Evolutionary conservation across 768 basidiomycete genomes (phyloP), one percentile per base, ranked within the genome.

Genomic region (button mushroom (Agaricus bisporus)): DNA sequence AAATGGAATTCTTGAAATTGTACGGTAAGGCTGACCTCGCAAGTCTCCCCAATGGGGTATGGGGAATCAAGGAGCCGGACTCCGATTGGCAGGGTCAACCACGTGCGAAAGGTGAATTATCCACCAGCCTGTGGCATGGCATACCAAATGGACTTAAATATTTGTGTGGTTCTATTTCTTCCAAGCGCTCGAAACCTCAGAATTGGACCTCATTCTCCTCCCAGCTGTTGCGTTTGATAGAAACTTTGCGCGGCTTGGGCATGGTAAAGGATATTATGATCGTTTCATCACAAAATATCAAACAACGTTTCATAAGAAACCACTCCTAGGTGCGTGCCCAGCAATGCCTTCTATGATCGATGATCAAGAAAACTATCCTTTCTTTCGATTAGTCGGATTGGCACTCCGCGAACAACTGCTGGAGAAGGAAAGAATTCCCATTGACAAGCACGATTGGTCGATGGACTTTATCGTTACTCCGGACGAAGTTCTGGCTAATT

Each of bases 191-290:
- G 52, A 54, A 11, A 46, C 52, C 4, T 38, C 52, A 8, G 52
- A 54, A 35, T 66, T 88, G 41, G 86, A 89, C 64, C 59, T 89
- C 59, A 80, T 89, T 45, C 67, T 89, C 37, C 65, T 86, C 18
- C 26, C 64, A 86, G 89, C 86, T 41, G 77, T 91, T 44, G 89
- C 85, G 9, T 91, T 91, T 59, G 88, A 91, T 68, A 73, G 70
- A 39, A 76, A 77, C 14, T 64, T 85, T 50, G 81, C 81, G 45
- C 82, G 89, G 28, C 75, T 91, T 26, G 89, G 89, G 9, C 87
- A 90, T 58, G 88, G 89, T 20, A 91, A 87, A 65, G 89, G 89
- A 5, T 90, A 86, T 68, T 91, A 91, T 59, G 89, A 91, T 68
- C 73, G 76, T 12, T 91, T 88, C 67, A 71, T 91, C 35, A 67